Evolutionary conservation across 352 stramenopile genomes (phyloP).

Genomic region (Phytopythium helicoides): DNA sequence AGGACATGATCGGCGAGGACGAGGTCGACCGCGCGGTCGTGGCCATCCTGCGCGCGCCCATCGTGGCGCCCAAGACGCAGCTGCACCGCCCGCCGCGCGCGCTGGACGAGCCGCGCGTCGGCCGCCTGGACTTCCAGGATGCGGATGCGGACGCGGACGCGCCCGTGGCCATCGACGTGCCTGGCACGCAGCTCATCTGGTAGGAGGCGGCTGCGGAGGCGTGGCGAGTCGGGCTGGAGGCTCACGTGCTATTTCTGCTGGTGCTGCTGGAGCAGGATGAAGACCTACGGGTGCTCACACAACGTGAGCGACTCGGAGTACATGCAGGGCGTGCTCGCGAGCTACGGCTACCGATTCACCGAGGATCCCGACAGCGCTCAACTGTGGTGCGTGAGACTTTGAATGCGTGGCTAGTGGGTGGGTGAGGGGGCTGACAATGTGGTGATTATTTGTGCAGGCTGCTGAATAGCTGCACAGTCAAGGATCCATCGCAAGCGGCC

Average conservation of each 20-base stretch:
- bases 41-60: conserved; percentile 39
- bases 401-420: too few species aligned
- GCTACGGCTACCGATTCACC: conserved; percentile 89
- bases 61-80: conserved; percentile 62
- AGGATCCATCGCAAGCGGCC: conserved; percentile 88
- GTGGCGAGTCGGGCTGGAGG: background rate
- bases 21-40: conserved; percentile 55
- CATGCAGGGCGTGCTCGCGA: conserved; percentile 89
- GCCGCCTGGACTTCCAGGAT: background rate
- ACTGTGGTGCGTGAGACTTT: conserved; percentile 67
- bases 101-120: background rate
- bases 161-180: conserved; percentile 27
- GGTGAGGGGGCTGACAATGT: too few species aligned
- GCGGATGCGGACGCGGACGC: conserved; percentile 1
- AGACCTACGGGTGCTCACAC: conserved; percentile 92
- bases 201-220: conserved; percentile 2
- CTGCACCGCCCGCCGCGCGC: conserved; percentile 23
- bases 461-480: conserved; percentile 93
- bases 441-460: too few species aligned
- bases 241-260: background rate
- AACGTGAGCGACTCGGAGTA: conserved; percentile 94
- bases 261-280: conserved; percentile 42
- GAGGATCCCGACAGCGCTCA: conserved; percentile 73
- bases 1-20: conserved; percentile 78
- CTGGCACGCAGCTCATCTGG: conserved; percentile 75